Evolutionary conservation across 2,329 filamentous ascomycete species (phyloP).

Genomic region (Arthrobotrys iridis): DNA sequence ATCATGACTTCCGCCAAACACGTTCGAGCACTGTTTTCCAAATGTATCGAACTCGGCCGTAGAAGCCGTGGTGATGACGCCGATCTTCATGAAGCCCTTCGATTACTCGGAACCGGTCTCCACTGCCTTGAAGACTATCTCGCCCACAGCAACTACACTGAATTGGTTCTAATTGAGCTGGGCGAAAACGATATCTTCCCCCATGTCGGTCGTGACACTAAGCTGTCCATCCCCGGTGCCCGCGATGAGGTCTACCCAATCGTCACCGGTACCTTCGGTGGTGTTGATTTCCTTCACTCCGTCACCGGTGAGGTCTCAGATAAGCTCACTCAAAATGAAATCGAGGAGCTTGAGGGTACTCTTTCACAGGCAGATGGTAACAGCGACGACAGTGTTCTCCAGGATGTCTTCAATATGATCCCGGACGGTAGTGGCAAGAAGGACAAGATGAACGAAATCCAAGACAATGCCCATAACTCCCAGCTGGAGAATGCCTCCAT

Average conservation of each 20-base stretch:
- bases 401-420: slow-evolving; percentile 81
- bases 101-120: slow-evolving; percentile 84
- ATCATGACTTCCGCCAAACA: slow-evolving; percentile 85
- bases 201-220: slow-evolving; percentile 81
- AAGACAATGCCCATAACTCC: slow-evolving; percentile 73
- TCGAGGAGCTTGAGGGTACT: slow-evolving; percentile 86
- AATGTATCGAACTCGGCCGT: slow-evolving; percentile 81
- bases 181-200: slow-evolving; percentile 85
- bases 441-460: slow-evolving; percentile 70
- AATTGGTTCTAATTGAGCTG: slow-evolving; percentile 86
- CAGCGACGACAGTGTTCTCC: slow-evolving; percentile 69
- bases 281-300: slow-evolving; percentile 91
- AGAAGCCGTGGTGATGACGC: slow-evolving; percentile 71
- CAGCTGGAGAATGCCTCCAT: slow-evolving; percentile 77
- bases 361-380: slow-evolving; percentile 68
- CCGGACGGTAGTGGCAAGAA: slow-evolving; percentile 79
- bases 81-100: slow-evolving; percentile 87
- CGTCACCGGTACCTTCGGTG: slow-evolving; percentile 91
- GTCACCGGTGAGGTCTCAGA: slow-evolving; percentile 83
- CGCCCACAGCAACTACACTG: slow-evolving; percentile 92
- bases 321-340: slow-evolving; percentile 89
- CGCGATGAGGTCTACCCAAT: slow-evolving; percentile 76
- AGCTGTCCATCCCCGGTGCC: slow-evolving; percentile 74
- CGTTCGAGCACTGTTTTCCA: slow-evolving; percentile 76
- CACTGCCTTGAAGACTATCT: slow-evolving; percentile 94